These are phyloP conservation scores for Anaeromyces robustus DNA, from an alignment of 192 early-diverging fungal species.

Conservation along the genomic window DNA sequence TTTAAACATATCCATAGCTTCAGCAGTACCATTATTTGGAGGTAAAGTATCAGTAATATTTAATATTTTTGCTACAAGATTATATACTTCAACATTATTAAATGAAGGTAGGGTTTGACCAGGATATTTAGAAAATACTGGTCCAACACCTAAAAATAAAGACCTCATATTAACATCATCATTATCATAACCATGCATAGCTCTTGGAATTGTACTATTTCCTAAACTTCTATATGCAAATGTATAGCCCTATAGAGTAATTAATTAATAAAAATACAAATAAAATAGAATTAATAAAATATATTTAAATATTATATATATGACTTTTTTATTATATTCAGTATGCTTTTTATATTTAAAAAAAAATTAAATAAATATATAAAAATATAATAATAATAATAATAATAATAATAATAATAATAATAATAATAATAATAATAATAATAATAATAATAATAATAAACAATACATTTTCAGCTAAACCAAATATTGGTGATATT, in stretches of 20 bases:
- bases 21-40: slow-evolving; percentile 55
- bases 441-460: slow-evolving; percentile 17
- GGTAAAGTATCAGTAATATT: slow-evolving; percentile 25
- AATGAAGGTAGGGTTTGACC: slow-evolving; percentile 27
- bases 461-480: slow-evolving; percentile 51
- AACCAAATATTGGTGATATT: slow-evolving; percentile 53
- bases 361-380: too few relatives aligned
- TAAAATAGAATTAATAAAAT: too few relatives aligned
- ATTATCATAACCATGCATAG: slow-evolving; percentile 78
- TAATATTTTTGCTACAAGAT: slow-evolving; percentile 38
- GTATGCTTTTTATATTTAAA: too few relatives aligned
- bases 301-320: too few relatives aligned
- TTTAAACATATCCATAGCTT: not conserved
- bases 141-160: slow-evolving; percentile 67
- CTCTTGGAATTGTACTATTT: slow-evolving; percentile 10
- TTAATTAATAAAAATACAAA: too few relatives aligned
- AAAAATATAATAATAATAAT: too few relatives aligned
- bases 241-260: not conserved
- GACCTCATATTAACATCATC: slow-evolving; percentile 60
- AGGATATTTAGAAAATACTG: slow-evolving; percentile 26
- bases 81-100: slow-evolving; percentile 58
- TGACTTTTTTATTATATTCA: too few relatives aligned
- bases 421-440: too few relatives aligned
- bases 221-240: not conserved
- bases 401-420: too few relatives aligned